Base-by-base conservation (phyloP, 257 asterid genomes). In the Eustoma russellianum region DNA sequence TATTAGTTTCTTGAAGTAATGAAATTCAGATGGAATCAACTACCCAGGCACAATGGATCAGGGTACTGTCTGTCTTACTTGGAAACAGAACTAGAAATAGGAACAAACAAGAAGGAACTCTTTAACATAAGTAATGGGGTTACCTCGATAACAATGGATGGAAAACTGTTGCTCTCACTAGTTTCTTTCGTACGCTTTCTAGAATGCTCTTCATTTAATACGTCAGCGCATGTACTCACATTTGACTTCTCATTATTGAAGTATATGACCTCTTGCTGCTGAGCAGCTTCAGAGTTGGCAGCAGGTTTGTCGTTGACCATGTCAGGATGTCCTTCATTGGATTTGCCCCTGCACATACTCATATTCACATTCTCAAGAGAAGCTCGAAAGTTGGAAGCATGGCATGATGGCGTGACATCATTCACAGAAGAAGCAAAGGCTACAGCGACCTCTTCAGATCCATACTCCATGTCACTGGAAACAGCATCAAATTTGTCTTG, bases 61-160 rank as follows among this genome's bases (percentile, higher is more conserved):
- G 17, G 9, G 30, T 24, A 13, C 16, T 17, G 16, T 24, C 11
- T 13, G 6, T 17, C 5, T 24, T 24, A 24, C 30, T 19, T 19
- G 9, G 51, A 47, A 7, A 7, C 43, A 5, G 43, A 38, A 38
- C 43, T 7, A 38, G 11, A 7, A 38, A 38, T 38, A 38, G 43
- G 12, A 38, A 11, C 43, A 38, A 38, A 38, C 7, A 38, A 18
- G 40, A 9, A 48, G 30, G 50, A 41, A 49, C 40, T 45, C 50
- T 17, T 16, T 0, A 47, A 18, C 30, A 50, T 50, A 41, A 43
- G 35, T n/a, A 28, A 5, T 28, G 58, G 55, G 52, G 35, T 19
- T 55, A 69, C 61, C 67, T 63, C 55, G 58, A 41, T 45, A 49
- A 43, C 41, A 55, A 28, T 10, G 54, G 57, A 46, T 12, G 55